Evolutionary conservation across 495 filamentous ascomycete species (phyloP), one percentile per base, ranked within the genome.

Genomic region (Podospora pseudopauciseta): DNA sequence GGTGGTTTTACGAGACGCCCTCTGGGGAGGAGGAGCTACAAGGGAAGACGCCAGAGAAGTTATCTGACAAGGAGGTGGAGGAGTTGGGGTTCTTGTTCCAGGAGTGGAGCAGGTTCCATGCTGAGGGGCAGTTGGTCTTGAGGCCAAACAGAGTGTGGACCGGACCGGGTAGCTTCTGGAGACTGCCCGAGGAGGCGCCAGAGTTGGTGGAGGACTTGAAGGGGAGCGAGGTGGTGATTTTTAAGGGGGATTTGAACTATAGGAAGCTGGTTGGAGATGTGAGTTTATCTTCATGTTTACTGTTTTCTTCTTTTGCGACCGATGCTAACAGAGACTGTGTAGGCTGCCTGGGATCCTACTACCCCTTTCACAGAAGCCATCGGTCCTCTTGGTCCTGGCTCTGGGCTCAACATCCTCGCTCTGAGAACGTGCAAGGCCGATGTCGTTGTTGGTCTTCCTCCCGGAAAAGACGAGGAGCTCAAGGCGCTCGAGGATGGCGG

Each of bases 241-340:
- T 97, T 82, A 99, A 99, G 82, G 95, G 95, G 7, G 95, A 99
- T 80, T 75, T 98, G 71, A 98, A 99, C 74, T 98, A 98, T 73
- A 82, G 95, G 44, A 99, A 99, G 75, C 75, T 99, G 65, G 91
- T 89, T 27, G 92, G 85, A 28, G 96, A 99, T 80, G 93, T 93
- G 81, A 85, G 89, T 80, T 7, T 0, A n/a, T 53, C 13, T 62
- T 26, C 18, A 58, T 30, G 53, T 64, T 63, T n/a, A 1, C 26
- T 54, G 56, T 23, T 5, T 4, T 39, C 34, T 23, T 23, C 34
- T 5, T 49, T 16, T 11, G 39, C 2, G 39, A 57, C 69, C 18
- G 19, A 30, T 61, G 18, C 59, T 61, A 28, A 32, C 23, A 62
- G 3, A n/a, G 15, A 49, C n/a, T 34, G 27, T 63, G 16, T 19